Base-by-base conservation (phyloP, 768 basidiomycete species). In the Russula virescens region DNA sequence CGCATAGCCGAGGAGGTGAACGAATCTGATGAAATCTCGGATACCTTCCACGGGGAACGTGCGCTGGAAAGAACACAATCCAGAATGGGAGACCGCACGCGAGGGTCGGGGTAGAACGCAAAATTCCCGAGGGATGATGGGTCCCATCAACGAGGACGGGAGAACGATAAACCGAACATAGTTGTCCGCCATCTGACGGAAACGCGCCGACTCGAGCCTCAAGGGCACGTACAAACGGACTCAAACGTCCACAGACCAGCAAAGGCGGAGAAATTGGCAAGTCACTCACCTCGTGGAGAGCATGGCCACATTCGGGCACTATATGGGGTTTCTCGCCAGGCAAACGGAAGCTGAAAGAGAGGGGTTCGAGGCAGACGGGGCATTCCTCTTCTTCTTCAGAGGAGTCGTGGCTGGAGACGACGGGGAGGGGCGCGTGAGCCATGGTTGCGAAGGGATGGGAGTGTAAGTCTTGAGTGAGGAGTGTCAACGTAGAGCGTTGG, bases 291-390 rank as follows among this genome's bases (percentile, higher is more conserved):
- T 94, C 88, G 76, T 98, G 97, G n/a, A 99, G 84, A 40, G 93
- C 89, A 77, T 99, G 97, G 42, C 97, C 95, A 68, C 97, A 99
- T 72, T 95, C 92, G 34, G 97, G 96, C 50, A 97, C 89, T 65
- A 99, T 89, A 72, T 98, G 95, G 9, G 96, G 93, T 72, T 95
- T 98, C 78, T 99, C 97, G 10, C 97, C 97, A 0, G 92, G 90
- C 16, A 99, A 76, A 64, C 94, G 82, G 75, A 94, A 97, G 74
- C 87, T 89, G 75, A 94, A 94, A 71, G 88, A 89, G 71, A 99
- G 83, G 1, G 92, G 90, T 71, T 98, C 96, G 68, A 97, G 87
- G 75, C 96, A 99, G 68, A 99, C 93, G 14, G 96, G 96, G 69
- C 97, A 99, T 70, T 89, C 91, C 57, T 89, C 88, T 70, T 95